These are phyloP conservation scores for Kodamaea nitidulidarum DNA, from an alignment of 805 yeast species.

Conservation along the genomic window DNA sequence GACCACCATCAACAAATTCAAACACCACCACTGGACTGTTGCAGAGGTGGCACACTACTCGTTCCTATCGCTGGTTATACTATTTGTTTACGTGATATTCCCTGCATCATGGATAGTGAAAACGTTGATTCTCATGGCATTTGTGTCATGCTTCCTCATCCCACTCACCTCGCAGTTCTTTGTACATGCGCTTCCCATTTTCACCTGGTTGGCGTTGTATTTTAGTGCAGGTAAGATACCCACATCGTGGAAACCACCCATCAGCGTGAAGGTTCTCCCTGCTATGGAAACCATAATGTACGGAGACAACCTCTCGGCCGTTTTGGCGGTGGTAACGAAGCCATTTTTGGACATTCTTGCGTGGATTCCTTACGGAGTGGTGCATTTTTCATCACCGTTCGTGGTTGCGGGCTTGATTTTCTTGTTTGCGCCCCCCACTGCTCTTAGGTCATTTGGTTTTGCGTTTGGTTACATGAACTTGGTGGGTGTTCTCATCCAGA, in stretches of 20 bases:
- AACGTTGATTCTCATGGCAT: slow-evolving; percentile 38
- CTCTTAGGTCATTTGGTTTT: slow-evolving; percentile 78
- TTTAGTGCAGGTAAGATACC: slow-evolving; percentile 76
- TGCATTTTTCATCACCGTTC: slow-evolving; percentile 89
- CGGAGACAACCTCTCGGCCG: slow-evolving; percentile 84
- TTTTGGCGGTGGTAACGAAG: slow-evolving; percentile 69
- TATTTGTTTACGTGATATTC: slow-evolving; percentile 54
- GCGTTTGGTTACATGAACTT: slow-evolving; percentile 95
- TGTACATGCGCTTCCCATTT: slow-evolving; percentile 75
- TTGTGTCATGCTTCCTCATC: slow-evolving; percentile 47
- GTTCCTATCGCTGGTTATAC: slow-evolving; percentile 47
- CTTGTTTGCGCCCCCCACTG: slow-evolving; percentile 87
- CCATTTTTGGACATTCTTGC: slow-evolving; percentile 75
- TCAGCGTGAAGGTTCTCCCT: slow-evolving; percentile 81
- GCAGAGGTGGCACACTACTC: slow-evolving; percentile 53
- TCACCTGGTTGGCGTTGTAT: slow-evolving; percentile 81
- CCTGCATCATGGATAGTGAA: slow-evolving; percentile 48
- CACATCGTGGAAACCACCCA: slow-evolving; percentile 75
- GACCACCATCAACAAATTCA: slow-evolving; percentile 38
- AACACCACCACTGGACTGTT: slow-evolving; percentile 37
- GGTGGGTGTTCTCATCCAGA: slow-evolving; percentile 77
- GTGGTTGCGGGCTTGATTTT: slow-evolving; percentile 75
- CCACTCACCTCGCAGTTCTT: slow-evolving; percentile 85
- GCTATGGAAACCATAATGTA: slow-evolving; percentile 88
- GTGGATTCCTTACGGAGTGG: slow-evolving; percentile 91